Conservation (phyloP, 805 yeast genomes). For the Suhomyces sp. region DNA sequence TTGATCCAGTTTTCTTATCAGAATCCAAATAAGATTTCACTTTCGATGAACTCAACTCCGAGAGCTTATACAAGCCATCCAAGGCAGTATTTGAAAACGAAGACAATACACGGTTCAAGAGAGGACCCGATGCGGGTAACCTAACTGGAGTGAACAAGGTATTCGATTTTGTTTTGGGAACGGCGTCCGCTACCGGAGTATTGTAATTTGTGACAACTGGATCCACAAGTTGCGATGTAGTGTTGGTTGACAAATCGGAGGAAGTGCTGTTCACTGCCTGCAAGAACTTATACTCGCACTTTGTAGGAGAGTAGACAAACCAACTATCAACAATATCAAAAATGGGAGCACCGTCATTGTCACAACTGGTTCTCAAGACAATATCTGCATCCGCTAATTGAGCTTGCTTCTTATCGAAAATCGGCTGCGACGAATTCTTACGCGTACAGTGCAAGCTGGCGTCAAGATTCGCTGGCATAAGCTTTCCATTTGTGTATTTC, state of each 20-base stretch:
- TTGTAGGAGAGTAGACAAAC: constrained; percentile 48
- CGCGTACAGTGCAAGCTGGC: constrained; percentile 17
- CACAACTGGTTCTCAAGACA: constrained; percentile 29
- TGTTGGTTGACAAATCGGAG: constrained; percentile 1
- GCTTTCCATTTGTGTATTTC: constrained; percentile 2
- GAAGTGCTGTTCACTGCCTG: constrained; percentile 18
- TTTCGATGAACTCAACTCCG: constrained; percentile 49
- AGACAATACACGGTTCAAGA: constrained; percentile 48
- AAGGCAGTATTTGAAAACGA: constrained; percentile 52
- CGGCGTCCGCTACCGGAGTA: background rate
- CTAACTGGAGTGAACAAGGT: constrained; percentile 42
- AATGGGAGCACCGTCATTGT: constrained; percentile 38
- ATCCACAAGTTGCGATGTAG: constrained; percentile 4
- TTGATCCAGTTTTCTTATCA: constrained; percentile 8
- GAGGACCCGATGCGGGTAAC: constrained; percentile 46
- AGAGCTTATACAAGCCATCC: constrained; percentile 48
- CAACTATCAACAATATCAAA: constrained; percentile 51
- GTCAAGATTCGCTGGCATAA: constrained; percentile 16
- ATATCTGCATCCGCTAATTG: constrained; percentile 20
- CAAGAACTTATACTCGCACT: constrained; percentile 33
- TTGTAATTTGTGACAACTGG: constrained; percentile 10
- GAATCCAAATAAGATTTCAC: constrained; percentile 37
- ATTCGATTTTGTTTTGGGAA: background rate
- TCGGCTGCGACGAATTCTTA: constrained; percentile 23
- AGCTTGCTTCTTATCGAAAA: constrained; percentile 9